Conservation (phyloP, 2,329 filamentous ascomycete species). For the Monosporascus cannonballus region DNA sequence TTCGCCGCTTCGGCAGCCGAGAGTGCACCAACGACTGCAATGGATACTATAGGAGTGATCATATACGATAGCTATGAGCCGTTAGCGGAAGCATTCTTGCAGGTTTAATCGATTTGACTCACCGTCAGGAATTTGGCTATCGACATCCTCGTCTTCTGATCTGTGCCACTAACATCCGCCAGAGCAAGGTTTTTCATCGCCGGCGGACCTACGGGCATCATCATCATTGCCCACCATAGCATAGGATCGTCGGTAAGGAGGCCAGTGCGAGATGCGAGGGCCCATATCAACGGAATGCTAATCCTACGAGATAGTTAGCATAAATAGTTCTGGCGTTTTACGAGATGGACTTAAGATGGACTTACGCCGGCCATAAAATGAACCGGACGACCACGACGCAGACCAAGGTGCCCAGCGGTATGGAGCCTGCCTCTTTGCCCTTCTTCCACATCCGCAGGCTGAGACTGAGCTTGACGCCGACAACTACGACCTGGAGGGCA, state of each 20-base stretch:
- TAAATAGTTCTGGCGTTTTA: background rate
- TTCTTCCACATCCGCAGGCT: conserved; percentile 41
- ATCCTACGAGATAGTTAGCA: conserved; percentile 22
- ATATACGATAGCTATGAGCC: conserved; percentile 12
- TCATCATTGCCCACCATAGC: conserved; percentile 54
- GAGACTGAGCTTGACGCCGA: conserved; percentile 49
- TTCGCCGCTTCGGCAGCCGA: conserved; percentile 12
- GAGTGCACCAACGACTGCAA: conserved; percentile 14
- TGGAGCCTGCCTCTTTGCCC: conserved; percentile 31
- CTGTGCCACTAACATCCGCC: conserved; percentile 30
- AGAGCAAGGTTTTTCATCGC: conserved; percentile 47
- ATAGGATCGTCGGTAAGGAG: conserved; percentile 45
- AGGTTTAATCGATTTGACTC: background rate
- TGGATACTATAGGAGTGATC: conserved; percentile 12
- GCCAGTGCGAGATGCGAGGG: conserved; percentile 38
- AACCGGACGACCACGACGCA: conserved; percentile 44
- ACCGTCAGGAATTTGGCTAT: conserved; percentile 16
- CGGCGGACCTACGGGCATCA: conserved; percentile 50
- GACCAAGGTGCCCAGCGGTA: conserved; percentile 37
- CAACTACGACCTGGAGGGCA: conserved; percentile 49
- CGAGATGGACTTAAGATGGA: background rate
- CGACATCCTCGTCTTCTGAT: conserved; percentile 12
- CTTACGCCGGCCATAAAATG: conserved; percentile 45
- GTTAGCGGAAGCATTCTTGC: background rate
- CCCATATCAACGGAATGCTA: conserved; percentile 44